A percentile compares a stretch with the other conserved stretches of the same genome.
Evolutionary conservation across 2,329 filamentous ascomycete genomes (phyloP).

Genomic region (Colletotrichum sp.): DNA sequence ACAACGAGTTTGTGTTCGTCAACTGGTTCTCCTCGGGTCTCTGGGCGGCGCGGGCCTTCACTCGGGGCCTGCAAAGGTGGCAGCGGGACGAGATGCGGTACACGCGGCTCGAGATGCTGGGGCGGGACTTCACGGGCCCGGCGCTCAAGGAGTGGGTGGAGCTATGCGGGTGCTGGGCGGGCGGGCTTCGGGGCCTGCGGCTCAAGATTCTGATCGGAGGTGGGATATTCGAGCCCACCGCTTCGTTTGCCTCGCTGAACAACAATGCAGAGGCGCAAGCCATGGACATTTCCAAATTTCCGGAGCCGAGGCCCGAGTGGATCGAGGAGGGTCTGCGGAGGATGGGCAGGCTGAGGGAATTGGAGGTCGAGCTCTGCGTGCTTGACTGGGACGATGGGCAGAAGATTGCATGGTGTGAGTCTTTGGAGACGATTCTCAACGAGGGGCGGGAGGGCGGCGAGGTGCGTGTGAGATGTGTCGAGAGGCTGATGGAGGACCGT

Average conservation of each 20-base stretch:
- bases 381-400: slow-evolving; percentile 31
- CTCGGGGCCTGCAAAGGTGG: slow-evolving; percentile 40
- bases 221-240: slow-evolving; percentile 22
- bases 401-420: slow-evolving; percentile 40
- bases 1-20: slow-evolving; percentile 52
- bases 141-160: slow-evolving; percentile 37
- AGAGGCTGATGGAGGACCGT: slow-evolving; percentile 13
- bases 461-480: slow-evolving; percentile 31
- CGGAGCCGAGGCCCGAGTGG: slow-evolving; percentile 26
- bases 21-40: slow-evolving; percentile 51
- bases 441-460: not conserved
- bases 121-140: slow-evolving; percentile 36
- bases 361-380: slow-evolving; percentile 46
- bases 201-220: slow-evolving; percentile 39
- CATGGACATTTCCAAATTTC: slow-evolving; percentile 26
- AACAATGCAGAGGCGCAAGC: slow-evolving; percentile 22
- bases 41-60: slow-evolving; percentile 43
- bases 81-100: slow-evolving; percentile 45
- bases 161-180: slow-evolving; percentile 39
- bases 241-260: slow-evolving; percentile 10
- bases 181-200: slow-evolving; percentile 41
- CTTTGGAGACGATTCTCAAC: slow-evolving; percentile 33
- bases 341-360: slow-evolving; percentile 33
- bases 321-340: slow-evolving; percentile 35
- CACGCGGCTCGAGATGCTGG: slow-evolving; percentile 44